Base-by-base conservation (phyloP, 2,329 filamentous ascomycete genomes). In the Colletotrichum tanaceti region DNA sequence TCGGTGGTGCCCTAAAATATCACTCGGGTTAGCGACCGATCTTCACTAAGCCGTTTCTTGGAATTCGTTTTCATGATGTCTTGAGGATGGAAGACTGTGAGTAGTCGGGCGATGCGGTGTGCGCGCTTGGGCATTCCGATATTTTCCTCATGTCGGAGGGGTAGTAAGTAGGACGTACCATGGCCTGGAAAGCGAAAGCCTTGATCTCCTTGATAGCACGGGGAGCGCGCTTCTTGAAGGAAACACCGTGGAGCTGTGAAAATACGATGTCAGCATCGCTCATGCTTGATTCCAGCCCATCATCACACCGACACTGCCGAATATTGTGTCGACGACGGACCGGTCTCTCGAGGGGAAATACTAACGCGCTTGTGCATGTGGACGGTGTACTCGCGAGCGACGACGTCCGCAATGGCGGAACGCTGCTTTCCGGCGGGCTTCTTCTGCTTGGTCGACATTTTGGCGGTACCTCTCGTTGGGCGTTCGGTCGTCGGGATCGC, bases 311-410 rank as follows among this genome's bases (percentile, higher is more conserved):
- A 3, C 28, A n/a, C 18, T 52, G 24, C 38, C 20, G 38, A 61
- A 35, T 16, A 28, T 52, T 54, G 49, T 68, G 65, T 68, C 70
- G 83, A 52, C 66, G 44, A 44, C 66, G 58, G 50, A n/a, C 20
- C 20, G 9, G 24, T 35, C 41, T 63, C 41, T 93, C 86, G 24
- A 24, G 46, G 70, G 68, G 52, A 38, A 60, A 58, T 71, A 71
- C 70, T 71, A 62, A 71, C 70, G 70, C 95, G 92, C 93, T 97
- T 98, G 93, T 99, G 96, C 79, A 99, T 88, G 90, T 99, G 95
- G 88, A 99, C 98, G 85, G 96, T 99, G 91, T 99, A 99, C 89
- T 99, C 97, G 90, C 96, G 93, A 80, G 96, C 91, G 84, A 99
- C 95, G 82, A 99, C 97, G 86, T 99, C 95, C 85, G 93, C 91